Evolutionary conservation across 208 protist genomes (phyloP).

Genomic region (Leishmania turanica): DNA sequence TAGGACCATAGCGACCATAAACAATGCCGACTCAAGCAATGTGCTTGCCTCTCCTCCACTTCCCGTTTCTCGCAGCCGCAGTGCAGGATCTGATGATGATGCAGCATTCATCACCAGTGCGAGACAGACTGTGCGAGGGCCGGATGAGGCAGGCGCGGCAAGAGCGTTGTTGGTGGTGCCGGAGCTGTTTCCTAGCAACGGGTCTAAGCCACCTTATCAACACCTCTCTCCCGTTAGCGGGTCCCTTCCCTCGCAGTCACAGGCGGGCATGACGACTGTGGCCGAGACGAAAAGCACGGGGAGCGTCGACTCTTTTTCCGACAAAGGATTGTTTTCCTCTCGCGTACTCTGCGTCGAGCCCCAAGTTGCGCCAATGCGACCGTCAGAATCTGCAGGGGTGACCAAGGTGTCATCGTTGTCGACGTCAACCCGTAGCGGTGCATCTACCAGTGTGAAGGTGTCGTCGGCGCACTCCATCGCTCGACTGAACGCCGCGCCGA

Average conservation of each 20-base stretch:
- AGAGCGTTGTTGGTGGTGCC: background rate
- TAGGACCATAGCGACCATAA: background rate
- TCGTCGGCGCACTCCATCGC: constrained; percentile 4
- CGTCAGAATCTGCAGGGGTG: background rate
- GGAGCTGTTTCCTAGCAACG: too few species aligned
- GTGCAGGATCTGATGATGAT: background rate
- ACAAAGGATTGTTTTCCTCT: background rate
- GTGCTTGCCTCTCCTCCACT: background rate
- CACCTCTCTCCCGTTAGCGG: background rate
- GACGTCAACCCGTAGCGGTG: background rate
- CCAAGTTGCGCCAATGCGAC: background rate
- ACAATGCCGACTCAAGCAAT: background rate
- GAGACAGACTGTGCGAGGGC: background rate
- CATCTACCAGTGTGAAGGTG: too few species aligned
- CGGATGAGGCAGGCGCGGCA: background rate
- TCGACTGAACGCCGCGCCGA: constrained; percentile 26
- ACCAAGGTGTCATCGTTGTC: background rate
- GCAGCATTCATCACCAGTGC: too few species aligned
- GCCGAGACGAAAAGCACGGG: background rate
- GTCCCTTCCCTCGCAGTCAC: background rate
- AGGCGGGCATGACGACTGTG: too few species aligned
- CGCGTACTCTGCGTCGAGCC: background rate
- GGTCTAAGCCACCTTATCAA: background rate
- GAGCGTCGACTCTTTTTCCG: background rate
- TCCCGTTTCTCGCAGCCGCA: background rate